Evolutionary conservation across 2,329 filamentous ascomycete genomes (phyloP).

Genomic region (Didymellaceae sp.): DNA sequence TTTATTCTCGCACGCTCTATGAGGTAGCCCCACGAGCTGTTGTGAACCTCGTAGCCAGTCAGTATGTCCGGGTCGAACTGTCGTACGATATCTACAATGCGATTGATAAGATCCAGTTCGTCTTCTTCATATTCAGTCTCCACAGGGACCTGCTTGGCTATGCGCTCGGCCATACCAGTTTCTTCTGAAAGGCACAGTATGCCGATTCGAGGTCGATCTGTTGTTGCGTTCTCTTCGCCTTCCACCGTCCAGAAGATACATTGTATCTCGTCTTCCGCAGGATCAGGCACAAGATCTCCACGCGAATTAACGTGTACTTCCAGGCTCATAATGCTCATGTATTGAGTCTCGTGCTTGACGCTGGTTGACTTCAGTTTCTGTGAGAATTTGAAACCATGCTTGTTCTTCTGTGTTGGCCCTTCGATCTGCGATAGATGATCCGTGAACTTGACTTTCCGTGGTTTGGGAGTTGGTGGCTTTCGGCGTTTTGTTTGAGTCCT

Average conservation of each 20-base stretch:
- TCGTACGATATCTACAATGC: constrained; percentile 86
- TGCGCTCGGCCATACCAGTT: constrained; percentile 63
- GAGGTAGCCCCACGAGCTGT: constrained; percentile 92
- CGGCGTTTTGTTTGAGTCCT: constrained; percentile 9
- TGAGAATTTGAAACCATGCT: constrained; percentile 83
- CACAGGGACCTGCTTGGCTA: constrained; percentile 66
- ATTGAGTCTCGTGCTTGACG: constrained; percentile 82
- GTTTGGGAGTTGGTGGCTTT: constrained; percentile 19
- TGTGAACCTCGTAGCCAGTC: constrained; percentile 93
- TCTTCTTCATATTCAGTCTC: constrained; percentile 76
- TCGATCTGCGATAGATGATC: constrained; percentile 79
- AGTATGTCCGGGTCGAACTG: constrained; percentile 87
- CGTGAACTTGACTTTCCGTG: constrained; percentile 27
- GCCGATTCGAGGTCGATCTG: constrained; percentile 67
- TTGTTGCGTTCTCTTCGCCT: constrained; percentile 70
- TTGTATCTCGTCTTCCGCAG: constrained; percentile 85
- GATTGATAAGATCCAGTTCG: constrained; percentile 83
- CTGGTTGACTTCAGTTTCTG: constrained; percentile 76
- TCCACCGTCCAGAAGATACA: constrained; percentile 92
- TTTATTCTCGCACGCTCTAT: constrained; percentile 86
- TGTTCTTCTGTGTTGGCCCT: constrained; percentile 81
- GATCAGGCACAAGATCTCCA: constrained; percentile 81
- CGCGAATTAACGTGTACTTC: constrained; percentile 92
- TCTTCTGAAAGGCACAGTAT: constrained; percentile 74
- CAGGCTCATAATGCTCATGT: constrained; percentile 96